Base-by-base conservation (phyloP, 225 moss, liverwort and hornwort species). In the Climacium dendroides region DNA sequence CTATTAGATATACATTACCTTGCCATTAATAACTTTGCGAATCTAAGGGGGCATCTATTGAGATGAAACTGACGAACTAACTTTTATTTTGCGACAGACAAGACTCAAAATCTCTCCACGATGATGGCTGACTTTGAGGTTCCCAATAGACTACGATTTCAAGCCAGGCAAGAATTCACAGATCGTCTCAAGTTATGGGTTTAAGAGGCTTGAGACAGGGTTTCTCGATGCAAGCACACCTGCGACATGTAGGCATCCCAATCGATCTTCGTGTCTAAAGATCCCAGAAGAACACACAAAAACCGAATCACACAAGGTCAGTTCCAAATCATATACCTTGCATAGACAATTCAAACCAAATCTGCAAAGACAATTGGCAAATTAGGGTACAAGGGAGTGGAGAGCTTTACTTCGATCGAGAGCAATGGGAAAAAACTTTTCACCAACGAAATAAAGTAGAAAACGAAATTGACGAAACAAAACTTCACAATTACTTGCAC, bases 161-260 rank as follows among this genome's bases (percentile, higher is more conserved):
- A 80, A 87, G 52, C 30, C 26, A 62, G 19, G 43, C 19, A 83
- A 83, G 52, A 74, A 77, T 29, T 83, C 74, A 66, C 30, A 45
- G 5, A 13, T 55, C 54, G 73, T 61, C 54, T 71, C 20, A 24
- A 32, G 48, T 18, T 60, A 30, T 19, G 47, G 53, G 60, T 81
- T 70, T 81, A 48, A 77, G 77, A 64, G 55, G 37, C 64, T 61
- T 64, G 43, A 66, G 41, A 48, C 43, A 86, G 22, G 58, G 48
- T 78, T 79, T 85, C 41, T 74, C 57, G 37, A 82, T 66, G 59
- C 73, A 87, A 60, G 80, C 94, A 90, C 88, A 99, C 98, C 98
- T 99, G 98, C 83, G 98, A 97, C 97, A 99, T 97, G 88, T 99
- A 99, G 25, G 98, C 98, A 94, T 99, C 97, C 97, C 98, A 99